Percentiles rank a stretch among this genome's conserved stretches.
phyloP scores from a whole-genome alignment of 2,329 filamentous ascomycete species.

The Cladophialophora carrionii region DNA sequence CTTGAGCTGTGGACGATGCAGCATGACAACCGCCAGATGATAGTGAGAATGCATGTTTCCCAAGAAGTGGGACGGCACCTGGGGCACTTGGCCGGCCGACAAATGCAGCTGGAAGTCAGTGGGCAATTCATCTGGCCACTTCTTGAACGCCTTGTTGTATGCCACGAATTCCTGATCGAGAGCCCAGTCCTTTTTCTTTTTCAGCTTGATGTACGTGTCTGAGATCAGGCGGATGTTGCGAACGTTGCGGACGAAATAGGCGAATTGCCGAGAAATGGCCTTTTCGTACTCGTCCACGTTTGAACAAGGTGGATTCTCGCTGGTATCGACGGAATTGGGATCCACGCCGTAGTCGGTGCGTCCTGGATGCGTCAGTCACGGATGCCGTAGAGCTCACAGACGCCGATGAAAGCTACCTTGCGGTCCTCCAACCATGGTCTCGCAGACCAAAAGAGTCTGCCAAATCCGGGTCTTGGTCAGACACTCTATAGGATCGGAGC shows the following conservation, averaged over 20 bases:
- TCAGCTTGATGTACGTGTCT: conserved; percentile 71
- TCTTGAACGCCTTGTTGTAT: conserved; percentile 74
- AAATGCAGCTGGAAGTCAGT: conserved; percentile 76
- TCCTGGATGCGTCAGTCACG: conserved; percentile 54
- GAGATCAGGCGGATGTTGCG: conserved; percentile 78
- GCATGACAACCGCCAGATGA: conserved; percentile 80
- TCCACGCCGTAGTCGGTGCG: conserved; percentile 78
- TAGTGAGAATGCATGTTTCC: conserved; percentile 91
- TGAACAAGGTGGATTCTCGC: conserved; percentile 63
- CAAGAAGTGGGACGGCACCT: conserved; percentile 82
- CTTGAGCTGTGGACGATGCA: conserved; percentile 82
- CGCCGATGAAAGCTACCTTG: conserved; percentile 65
- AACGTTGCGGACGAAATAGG: conserved; percentile 76
- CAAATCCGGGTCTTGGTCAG: conserved; percentile 83
- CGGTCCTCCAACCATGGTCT: conserved; percentile 89
- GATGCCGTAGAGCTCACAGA: conserved; percentile 28
- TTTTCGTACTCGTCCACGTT: conserved; percentile 75
- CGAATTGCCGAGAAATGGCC: conserved; percentile 79
- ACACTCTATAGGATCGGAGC: conserved; percentile 72
- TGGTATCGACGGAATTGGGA: conserved; percentile 74
- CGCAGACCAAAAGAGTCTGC: conserved; percentile 83
- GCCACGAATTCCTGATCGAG: conserved; percentile 80
- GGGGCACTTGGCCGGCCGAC: conserved; percentile 77
- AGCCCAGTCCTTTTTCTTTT: conserved; percentile 81
- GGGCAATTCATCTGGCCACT: conserved; percentile 77